A percentile compares a stretch with the other conserved stretches of the same genome.
Evolutionary conservation across 2,329 filamentous ascomycete genomes (phyloP).

Genomic region (Penicillium sp.): DNA sequence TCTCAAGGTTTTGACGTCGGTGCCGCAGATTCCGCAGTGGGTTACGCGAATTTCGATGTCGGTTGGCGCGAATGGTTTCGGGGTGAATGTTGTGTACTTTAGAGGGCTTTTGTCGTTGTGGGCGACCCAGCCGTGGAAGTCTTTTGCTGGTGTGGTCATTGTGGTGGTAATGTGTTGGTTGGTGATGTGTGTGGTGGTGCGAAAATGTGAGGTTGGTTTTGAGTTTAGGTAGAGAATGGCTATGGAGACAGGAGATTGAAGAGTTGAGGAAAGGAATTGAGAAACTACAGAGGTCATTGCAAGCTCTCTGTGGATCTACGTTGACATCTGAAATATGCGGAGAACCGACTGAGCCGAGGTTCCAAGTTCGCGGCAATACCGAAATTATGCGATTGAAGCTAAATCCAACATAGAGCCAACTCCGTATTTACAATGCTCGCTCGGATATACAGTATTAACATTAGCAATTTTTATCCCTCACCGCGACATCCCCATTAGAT

Average conservation of each 20-base stretch:
- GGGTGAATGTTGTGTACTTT: conserved; percentile 36
- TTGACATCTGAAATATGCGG: conserved; percentile 9
- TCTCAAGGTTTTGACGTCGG: conserved; percentile 59
- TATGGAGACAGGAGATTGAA: background rate
- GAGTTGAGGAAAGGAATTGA: background rate
- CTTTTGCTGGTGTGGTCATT: conserved; percentile 25
- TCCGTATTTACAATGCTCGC: conserved; percentile 18
- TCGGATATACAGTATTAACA: conserved; percentile 21
- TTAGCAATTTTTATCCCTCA: conserved; percentile 11
- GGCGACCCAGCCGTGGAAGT: conserved; percentile 42
- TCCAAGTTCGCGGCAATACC: background rate
- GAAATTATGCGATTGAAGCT: background rate
- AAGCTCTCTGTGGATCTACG: background rate
- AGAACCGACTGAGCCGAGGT: conserved; percentile 11
- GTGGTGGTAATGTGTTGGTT: background rate
- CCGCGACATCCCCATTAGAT: conserved; percentile 35
- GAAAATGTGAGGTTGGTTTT: background rate
- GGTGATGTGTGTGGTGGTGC: too few species aligned
- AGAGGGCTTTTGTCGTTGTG: conserved; percentile 33
- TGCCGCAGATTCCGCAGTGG: conserved; percentile 66
- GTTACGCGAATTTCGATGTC: conserved; percentile 66
- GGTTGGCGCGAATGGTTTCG: conserved; percentile 53
- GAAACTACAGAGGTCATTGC: background rate
- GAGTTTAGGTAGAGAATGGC: background rate
- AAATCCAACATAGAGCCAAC: background rate